These are phyloP conservation scores for Cercospora sp. DNA, from an alignment of 2,329 filamentous ascomycete species.

Conservation along the genomic window DNA sequence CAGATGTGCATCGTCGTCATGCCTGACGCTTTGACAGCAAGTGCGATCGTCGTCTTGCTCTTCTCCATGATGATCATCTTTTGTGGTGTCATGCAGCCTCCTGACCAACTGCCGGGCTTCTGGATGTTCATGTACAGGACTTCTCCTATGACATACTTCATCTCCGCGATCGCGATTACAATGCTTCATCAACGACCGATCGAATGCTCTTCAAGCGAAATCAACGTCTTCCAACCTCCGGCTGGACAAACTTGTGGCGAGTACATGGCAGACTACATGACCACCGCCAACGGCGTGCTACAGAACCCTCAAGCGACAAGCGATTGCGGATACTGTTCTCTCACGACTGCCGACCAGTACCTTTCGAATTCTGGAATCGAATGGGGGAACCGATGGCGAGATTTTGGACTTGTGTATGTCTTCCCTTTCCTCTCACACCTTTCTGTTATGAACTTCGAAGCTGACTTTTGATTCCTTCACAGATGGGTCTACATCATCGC, in stretches of 20 bases:
- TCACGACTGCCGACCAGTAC: constrained; percentile 42
- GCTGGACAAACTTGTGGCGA: constrained; percentile 45
- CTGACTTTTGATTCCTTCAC: background rate
- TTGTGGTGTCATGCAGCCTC: constrained; percentile 63
- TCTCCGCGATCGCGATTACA: constrained; percentile 67
- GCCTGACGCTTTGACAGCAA: constrained; percentile 69
- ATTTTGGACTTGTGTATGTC: constrained; percentile 50
- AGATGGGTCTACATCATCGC: constrained; percentile 13
- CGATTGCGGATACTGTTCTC: constrained; percentile 41
- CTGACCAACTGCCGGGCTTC: constrained; percentile 63
- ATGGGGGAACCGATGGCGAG: constrained; percentile 49
- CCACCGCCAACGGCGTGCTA: constrained; percentile 37
- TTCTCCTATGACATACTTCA: constrained; percentile 77
- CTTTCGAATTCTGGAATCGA: constrained; percentile 39
- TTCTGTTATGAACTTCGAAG: background rate
- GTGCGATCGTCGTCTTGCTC: constrained; percentile 69
- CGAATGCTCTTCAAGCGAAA: constrained; percentile 66
- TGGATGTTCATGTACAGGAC: constrained; percentile 80
- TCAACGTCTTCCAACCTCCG: constrained; percentile 62
- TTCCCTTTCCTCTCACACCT: background rate
- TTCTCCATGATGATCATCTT: constrained; percentile 72
- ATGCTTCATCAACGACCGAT: constrained; percentile 67
- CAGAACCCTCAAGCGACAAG: constrained; percentile 34
- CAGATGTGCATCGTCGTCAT: constrained; percentile 72
- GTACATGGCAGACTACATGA: constrained; percentile 38